Base-by-base conservation (phyloP, 2,329 filamentous ascomycete species). In the Aspergillus intermedius region DNA sequence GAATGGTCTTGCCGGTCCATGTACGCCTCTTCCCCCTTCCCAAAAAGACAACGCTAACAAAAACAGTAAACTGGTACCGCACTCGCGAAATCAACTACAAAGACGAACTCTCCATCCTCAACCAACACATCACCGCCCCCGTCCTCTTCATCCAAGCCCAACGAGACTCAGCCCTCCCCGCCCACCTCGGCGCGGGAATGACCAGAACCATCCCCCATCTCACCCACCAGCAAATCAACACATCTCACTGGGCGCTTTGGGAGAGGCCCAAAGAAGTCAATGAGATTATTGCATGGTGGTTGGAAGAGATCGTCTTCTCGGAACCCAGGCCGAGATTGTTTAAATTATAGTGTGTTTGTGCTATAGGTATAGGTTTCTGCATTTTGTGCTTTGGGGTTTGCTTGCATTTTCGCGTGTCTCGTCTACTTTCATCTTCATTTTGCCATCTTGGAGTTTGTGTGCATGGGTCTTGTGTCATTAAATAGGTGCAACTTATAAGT, bases 181-280 rank as follows among this genome's bases (percentile, higher is more conserved):
- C 87, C 0, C 72, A 76, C 35, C 80, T 96, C 79, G 79, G 85
- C 1, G 71, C 68, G 21, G 79, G 80, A 0, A 95, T 95, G 88
- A 83, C 83, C 17, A 73, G 76, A 54, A 72, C 74, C 53, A 81
- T 91, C 51, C 78, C 80, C 2, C 77, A 81, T 42, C 68, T 94
- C 60, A 86, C 80, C 6, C 75, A 77, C 51, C 77, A 72, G 7
- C 80, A 87, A 64, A 84, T 95, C 47, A 69, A 83, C 32, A 78
- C 85, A 0, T 74, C 77, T 15, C 93, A 97, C 69, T 97, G 91
- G 91, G 87, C 85, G 42, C 70, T 95, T 63, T 84, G 82, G 74
- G 81, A 95, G 74, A 80, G 79, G 54, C 77, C 85, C 0, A 79
- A 76, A 19, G 80, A 85, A 58, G 80, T 88, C 3, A 96, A 96